Evolutionary conservation across 208 protist genomes (phyloP).

Genomic region (Acanthamoeba culbertsoni): DNA sequence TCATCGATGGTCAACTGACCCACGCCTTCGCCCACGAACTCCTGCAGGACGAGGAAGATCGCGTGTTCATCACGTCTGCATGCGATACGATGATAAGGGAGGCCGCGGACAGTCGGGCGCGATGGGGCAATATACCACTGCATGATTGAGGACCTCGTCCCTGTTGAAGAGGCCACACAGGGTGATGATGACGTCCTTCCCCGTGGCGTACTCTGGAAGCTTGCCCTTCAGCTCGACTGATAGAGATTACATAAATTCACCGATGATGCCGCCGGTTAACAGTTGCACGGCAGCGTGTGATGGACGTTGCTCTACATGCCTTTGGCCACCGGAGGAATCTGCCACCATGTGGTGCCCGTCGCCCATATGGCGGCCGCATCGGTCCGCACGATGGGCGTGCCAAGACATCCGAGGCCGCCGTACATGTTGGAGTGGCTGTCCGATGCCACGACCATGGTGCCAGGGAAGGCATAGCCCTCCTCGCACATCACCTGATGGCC

Average conservation of each 20-base stretch:
- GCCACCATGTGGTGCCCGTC: conserved; percentile 83
- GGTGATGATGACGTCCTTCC: conserved; percentile 85
- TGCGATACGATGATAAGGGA: neutral
- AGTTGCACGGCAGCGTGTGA: no score
- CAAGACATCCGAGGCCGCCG: conserved; percentile 83
- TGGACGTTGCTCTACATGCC: no score
- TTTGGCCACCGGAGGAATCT: conserved; percentile 77
- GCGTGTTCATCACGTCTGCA: neutral
- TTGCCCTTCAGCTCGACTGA: conserved; percentile 70
- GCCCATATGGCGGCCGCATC: conserved; percentile 86
- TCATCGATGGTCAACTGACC: conserved; percentile 78
- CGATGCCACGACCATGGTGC: conserved; percentile 78
- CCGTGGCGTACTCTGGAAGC: conserved; percentile 76
- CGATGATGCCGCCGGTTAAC: no score
- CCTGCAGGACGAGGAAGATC: conserved; percentile 76
- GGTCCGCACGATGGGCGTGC: conserved; percentile 84
- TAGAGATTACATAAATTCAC: neutral
- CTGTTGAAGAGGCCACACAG: conserved; percentile 84
- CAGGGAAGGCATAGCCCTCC: conserved; percentile 81
- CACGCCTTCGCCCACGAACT: conserved; percentile 75
- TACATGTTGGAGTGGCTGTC: conserved; percentile 86
- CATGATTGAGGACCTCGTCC: conserved; percentile 73
- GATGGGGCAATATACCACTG: neutral
- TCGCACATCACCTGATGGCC: conserved; percentile 84
- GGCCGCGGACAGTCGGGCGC: no score